A percentile compares a stretch with the other conserved stretches of the same genome.
These are phyloP conservation scores for Aristolochia fimbriata DNA, from an alignment of 164 flowering plant genomes.

Conservation along the genomic window DNA sequence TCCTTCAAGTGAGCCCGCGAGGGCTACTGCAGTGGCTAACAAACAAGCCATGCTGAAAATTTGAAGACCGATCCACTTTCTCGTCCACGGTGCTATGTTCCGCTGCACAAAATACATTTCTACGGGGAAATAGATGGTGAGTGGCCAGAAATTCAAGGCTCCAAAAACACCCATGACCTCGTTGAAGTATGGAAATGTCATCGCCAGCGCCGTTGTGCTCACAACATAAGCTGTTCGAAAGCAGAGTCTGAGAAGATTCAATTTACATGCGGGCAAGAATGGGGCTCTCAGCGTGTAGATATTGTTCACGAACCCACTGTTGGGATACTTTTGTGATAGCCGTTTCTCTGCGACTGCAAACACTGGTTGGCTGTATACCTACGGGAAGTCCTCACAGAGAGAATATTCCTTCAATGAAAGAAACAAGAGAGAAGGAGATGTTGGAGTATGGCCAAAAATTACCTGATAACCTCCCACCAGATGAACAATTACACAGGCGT, in stretches of 20 bases:
- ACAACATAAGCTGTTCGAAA: slow-evolving; percentile 45
- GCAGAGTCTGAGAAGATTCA: slow-evolving; percentile 35
- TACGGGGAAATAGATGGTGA: slow-evolving; percentile 61
- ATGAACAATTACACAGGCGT: slow-evolving; percentile 58
- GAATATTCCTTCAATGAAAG: background rate
- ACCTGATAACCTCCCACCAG: slow-evolving; percentile 77
- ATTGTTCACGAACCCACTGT: slow-evolving; percentile 25
- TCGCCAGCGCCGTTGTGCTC: slow-evolving; percentile 35
- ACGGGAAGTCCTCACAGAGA: background rate
- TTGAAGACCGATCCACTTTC: slow-evolving; percentile 37
- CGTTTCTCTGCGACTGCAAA: slow-evolving; percentile 41
- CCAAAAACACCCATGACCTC: slow-evolving; percentile 52
- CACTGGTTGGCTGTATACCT: slow-evolving; percentile 57
- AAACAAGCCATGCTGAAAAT: slow-evolving; percentile 29
- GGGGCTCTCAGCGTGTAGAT: slow-evolving; percentile 26
- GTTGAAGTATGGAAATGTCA: slow-evolving; percentile 61
- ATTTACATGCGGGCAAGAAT: slow-evolving; percentile 15
- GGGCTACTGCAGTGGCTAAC: slow-evolving; percentile 23
- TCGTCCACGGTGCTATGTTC: slow-evolving; percentile 34
- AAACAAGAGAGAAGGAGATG: no score
- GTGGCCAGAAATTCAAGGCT: slow-evolving; percentile 52
- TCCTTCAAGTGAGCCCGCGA: slow-evolving; percentile 41
- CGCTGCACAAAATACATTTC: slow-evolving; percentile 54
- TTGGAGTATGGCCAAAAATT: background rate
- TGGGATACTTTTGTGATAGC: slow-evolving; percentile 24